phyloP scores from a whole-genome alignment of 768 basidiomycete species.

The Naganishia vishniacii region DNA sequence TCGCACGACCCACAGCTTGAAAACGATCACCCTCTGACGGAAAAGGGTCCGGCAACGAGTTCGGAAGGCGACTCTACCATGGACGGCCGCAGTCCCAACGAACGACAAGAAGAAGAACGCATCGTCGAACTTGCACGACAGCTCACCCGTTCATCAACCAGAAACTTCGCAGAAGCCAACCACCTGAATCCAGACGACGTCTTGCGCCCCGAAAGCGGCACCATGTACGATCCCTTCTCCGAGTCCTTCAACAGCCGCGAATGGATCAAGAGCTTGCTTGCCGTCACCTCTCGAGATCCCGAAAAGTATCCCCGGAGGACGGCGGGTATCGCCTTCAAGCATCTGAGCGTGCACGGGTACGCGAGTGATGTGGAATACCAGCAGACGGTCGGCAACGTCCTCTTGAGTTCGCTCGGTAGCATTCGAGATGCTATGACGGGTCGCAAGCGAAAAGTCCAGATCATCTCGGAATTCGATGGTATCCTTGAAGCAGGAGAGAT shows the following conservation, averaged over 20 bases:
- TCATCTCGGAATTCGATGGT: conserved; percentile 62
- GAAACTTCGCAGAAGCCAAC: not conserved
- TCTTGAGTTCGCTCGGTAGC: conserved; percentile 30
- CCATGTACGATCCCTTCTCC: conserved; percentile 49
- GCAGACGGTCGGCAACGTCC: conserved; percentile 51
- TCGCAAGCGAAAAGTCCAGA: conserved; percentile 48
- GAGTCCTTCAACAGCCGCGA: conserved; percentile 47
- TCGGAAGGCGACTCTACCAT: not conserved
- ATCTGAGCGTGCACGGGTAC: conserved; percentile 49
- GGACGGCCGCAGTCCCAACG: not conserved
- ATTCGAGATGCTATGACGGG: conserved; percentile 28
- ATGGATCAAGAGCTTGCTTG: conserved; percentile 47
- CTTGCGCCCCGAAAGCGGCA: conserved; percentile 42
- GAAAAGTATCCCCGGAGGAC: conserved; percentile 41
- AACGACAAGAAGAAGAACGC: conserved; percentile 12
- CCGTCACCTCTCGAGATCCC: conserved; percentile 31
- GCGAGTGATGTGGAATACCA: conserved; percentile 51
- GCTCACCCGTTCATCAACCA: conserved; percentile 22
- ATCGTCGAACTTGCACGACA: conserved; percentile 32
- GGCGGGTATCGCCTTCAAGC: conserved; percentile 50
- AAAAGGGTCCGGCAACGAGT: not conserved
- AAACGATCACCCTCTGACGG: not conserved
- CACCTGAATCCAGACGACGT: conserved; percentile 23
- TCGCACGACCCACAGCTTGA: not conserved
- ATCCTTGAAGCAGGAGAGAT: conserved; percentile 67